Base-by-base conservation (phyloP, 2,329 filamentous ascomycete genomes). In the Emmonsia crescens region DNA sequence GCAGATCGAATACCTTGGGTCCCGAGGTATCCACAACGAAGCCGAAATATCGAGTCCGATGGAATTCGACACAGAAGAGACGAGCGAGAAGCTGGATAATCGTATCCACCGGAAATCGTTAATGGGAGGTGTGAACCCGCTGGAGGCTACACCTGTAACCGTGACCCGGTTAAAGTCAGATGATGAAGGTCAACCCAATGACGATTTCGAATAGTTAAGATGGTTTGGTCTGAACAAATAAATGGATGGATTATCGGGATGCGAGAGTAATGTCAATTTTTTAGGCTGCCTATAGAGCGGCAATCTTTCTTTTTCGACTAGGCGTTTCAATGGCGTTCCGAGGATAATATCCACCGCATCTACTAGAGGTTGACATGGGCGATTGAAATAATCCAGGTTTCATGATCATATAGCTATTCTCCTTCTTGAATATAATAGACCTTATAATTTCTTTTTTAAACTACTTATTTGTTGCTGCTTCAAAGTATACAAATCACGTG, bases 91-190 rank as follows among this genome's bases (percentile, higher is more conserved):
- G 24, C 74, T 87, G 27, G 81, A 83, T 57, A 59, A 62, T 14
- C 73, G 76, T 57, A 77, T 76, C 60, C 80, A 83, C 67, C 78
- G 85, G 62, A 78, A 79, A 62, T 88, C 85, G 65, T 72, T 83
- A 38, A 79, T 83, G 56, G 79, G 76, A 38, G 73, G 74, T 57
- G 73, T 74, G 55, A 76, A 72, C 16, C 76, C 77, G 56, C 73
- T 85, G 49, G 84, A 84, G 70, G 80, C 79, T 31, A 80, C 81
- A 38, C 79, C 80, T 64, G 68, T 84, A 54, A 73, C 67, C 63
- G 68, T 72, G 19, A 66, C 67, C n/a, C 71, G 72, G 58, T 66
- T 71, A 46, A 63, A 68, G 51, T 68, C 69, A 57, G 72, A 77
- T 61, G 68, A 71, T 61, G 68, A 73, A 51, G 66, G 69, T n/a